Evolutionary conservation across 2,329 filamentous ascomycete species (phyloP).

Genomic region (Elsinoe perseae): DNA sequence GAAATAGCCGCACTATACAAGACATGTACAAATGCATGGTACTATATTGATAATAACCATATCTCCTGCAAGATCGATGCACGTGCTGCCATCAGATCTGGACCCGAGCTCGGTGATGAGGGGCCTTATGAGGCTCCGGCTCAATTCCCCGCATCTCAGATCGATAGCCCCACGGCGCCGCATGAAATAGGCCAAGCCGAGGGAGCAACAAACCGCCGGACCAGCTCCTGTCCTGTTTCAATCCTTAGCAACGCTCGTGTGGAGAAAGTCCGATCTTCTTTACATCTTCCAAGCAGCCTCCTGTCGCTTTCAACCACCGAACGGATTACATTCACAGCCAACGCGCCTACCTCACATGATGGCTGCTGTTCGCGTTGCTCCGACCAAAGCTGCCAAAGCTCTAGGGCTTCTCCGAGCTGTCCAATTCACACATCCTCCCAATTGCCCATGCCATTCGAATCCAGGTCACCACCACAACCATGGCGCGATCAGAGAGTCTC

Average conservation of each 20-base stretch:
- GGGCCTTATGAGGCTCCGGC: not conserved
- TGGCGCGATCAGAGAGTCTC: slow-evolving; percentile 46
- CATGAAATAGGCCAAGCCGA: slow-evolving; percentile 8
- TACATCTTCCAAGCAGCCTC: not conserved
- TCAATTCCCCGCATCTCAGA: not conserved
- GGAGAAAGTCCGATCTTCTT: not conserved
- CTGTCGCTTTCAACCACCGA: not conserved
- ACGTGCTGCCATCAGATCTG: not conserved
- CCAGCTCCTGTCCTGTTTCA: not conserved
- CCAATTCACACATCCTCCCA: slow-evolving; percentile 79
- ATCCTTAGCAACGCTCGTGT: not conserved
- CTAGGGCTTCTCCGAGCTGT: slow-evolving; percentile 75
- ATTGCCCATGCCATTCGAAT: slow-evolving; percentile 88
- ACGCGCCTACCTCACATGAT: slow-evolving; percentile 20
- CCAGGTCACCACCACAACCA: slow-evolving; percentile 64
- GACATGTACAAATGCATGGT: too few relatives aligned
- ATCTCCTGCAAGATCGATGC: slow-evolving; percentile 1
- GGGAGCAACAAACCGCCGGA: not conserved
- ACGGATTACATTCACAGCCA: not conserved
- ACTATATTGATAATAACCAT: not conserved
- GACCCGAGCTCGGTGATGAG: not conserved
- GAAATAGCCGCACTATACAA: too few relatives aligned
- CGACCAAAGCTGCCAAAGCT: slow-evolving; percentile 51
- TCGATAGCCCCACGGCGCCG: not conserved
- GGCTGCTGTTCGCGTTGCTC: slow-evolving; percentile 35